Percentiles rank a stretch among this genome's conserved stretches.
phyloP scores from a whole-genome alignment of 2,329 filamentous ascomycete species.

The Ceratocystis papillata region DNA sequence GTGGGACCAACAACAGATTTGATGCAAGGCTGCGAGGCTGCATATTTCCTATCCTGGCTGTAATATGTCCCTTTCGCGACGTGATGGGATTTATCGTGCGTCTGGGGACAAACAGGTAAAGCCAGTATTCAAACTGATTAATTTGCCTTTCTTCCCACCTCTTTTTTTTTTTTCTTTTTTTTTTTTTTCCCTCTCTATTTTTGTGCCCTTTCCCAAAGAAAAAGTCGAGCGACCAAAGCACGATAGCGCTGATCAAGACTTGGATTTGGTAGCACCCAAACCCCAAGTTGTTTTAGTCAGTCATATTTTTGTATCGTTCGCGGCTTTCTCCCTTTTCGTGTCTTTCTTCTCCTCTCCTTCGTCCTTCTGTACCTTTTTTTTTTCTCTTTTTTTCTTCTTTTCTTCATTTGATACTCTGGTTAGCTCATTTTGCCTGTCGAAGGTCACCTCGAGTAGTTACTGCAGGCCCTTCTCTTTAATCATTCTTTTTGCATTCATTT shows the following conservation, averaged over 20 bases:
- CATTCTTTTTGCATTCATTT: constrained; percentile 9
- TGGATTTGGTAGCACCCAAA: neutral
- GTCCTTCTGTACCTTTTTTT: neutral
- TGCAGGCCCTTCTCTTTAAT: neutral
- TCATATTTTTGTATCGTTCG: neutral
- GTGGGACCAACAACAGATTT: neutral
- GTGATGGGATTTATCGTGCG: neutral
- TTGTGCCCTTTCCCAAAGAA: neutral
- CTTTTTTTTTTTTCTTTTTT: neutral
- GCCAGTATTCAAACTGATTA: neutral
- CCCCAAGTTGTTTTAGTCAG: neutral
- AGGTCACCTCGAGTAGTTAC: neutral
- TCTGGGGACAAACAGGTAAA: neutral
- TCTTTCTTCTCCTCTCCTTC: neutral
- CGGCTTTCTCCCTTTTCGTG: neutral
- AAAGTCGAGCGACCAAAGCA: neutral
- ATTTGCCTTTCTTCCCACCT: neutral
- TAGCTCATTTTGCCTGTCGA: neutral
- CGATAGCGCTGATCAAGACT: neutral
- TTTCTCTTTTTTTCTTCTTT: neutral
- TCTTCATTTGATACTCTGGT: neutral
- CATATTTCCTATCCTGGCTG: neutral
- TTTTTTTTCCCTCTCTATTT: neutral
- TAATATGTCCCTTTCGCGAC: constrained; percentile 8
- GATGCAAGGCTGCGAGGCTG: constrained; percentile 7